These are phyloP conservation scores for Sphaceloma murrayae DNA, from an alignment of 2,329 filamentous ascomycete species.

Conservation along the genomic window DNA sequence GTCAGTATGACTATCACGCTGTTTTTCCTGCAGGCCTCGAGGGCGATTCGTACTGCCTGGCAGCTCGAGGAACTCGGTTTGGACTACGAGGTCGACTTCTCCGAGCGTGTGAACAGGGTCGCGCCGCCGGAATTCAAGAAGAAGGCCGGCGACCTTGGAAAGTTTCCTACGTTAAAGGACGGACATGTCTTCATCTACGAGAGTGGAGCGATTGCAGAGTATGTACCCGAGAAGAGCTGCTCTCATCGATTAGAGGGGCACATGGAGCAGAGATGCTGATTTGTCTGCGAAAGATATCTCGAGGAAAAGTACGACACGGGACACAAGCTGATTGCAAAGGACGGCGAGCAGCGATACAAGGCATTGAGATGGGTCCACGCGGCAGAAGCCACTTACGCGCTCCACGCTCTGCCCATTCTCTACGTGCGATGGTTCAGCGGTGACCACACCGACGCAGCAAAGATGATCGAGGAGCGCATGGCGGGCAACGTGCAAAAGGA, in stretches of 20 bases:
- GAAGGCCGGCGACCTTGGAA: slow-evolving; percentile 36
- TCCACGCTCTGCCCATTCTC: slow-evolving; percentile 38
- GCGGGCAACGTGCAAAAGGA: slow-evolving; percentile 38
- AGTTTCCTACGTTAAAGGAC: slow-evolving; percentile 38
- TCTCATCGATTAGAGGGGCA: neutral
- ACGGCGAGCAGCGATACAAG: slow-evolving; percentile 30
- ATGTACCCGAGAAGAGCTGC: slow-evolving; percentile 17
- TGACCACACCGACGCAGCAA: slow-evolving; percentile 25
- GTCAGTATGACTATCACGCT: slow-evolving; percentile 31
- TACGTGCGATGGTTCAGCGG: slow-evolving; percentile 39
- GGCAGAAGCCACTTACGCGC: slow-evolving; percentile 38
- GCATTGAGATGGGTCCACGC: slow-evolving; percentile 39
- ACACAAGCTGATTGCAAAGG: slow-evolving; percentile 30
- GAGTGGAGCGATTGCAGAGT: slow-evolving; percentile 41
- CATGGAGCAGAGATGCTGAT: neutral
- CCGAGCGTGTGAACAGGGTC: slow-evolving; percentile 31
- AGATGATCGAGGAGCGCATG: slow-evolving; percentile 32
- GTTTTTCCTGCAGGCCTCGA: slow-evolving; percentile 41
- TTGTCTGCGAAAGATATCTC: slow-evolving; percentile 32
- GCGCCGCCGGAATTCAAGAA: slow-evolving; percentile 37
- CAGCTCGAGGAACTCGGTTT: slow-evolving; percentile 38
- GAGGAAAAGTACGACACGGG: slow-evolving; percentile 38
- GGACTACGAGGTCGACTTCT: slow-evolving; percentile 35
- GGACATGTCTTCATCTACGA: slow-evolving; percentile 34
- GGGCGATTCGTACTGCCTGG: slow-evolving; percentile 38